Conservation (phyloP, 805 yeast genomes). For the Zygoascus biomembranicola region DNA sequence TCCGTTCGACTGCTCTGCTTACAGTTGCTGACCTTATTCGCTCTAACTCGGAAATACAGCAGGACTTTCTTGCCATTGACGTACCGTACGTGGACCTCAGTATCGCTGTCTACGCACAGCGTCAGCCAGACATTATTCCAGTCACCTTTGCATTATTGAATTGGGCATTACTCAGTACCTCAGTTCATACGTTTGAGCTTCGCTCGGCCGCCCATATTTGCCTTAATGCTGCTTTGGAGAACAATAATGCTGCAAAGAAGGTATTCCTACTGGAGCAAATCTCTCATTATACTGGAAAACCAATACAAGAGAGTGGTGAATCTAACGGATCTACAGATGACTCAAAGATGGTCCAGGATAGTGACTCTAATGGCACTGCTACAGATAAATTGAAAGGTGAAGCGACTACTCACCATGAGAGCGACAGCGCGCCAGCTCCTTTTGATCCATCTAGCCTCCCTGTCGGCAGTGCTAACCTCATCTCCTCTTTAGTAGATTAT, state of each 20-base stretch:
- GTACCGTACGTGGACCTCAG: slow-evolving; percentile 87
- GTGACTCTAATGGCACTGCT: neutral
- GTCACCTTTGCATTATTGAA: slow-evolving; percentile 66
- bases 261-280: slow-evolving; percentile 65
- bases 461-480: slow-evolving; percentile 46
- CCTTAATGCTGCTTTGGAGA: slow-evolving; percentile 58
- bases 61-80: slow-evolving; percentile 68
- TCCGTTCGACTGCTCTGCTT: slow-evolving; percentile 60
- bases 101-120: slow-evolving; percentile 32
- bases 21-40: slow-evolving; percentile 73
- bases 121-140: slow-evolving; percentile 42
- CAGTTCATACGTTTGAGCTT: slow-evolving; percentile 77
- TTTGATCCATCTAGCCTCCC: slow-evolving; percentile 2
- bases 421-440: neutral
- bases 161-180: slow-evolving; percentile 74
- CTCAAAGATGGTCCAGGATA: neutral
- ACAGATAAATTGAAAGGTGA: neutral
- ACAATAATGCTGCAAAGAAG: slow-evolving; percentile 51
- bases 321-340: neutral
- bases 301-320: neutral
- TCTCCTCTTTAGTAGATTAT: slow-evolving; percentile 64
- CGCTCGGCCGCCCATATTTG: slow-evolving; percentile 64
- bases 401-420: neutral
- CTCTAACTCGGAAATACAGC: slow-evolving; percentile 59
- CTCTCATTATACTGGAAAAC: slow-evolving; percentile 5